Base-by-base conservation (phyloP, 768 basidiomycete genomes). In the Lentinula sp. region DNA sequence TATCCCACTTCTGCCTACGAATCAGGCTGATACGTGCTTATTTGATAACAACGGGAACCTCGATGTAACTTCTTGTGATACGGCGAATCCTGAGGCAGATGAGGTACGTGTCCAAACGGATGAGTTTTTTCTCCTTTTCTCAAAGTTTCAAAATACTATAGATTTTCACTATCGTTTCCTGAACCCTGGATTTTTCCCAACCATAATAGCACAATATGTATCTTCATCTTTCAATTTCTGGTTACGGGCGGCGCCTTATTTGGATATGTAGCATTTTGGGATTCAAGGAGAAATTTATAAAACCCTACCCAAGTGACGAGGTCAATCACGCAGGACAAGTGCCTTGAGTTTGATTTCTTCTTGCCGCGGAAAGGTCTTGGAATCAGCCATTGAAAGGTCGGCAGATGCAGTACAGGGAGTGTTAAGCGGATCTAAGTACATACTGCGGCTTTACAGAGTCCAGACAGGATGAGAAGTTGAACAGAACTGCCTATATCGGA, bases 1-100 rank as follows among this genome's bases (percentile, higher is more conserved):
- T 18, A 42, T 63, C 39, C 52, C 65, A 0, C 67, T 68, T 28
- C 63, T 54, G 4, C 67, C 67, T 1, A 62, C 48, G 8, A 60
- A 52, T 16, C 32, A 49, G n/a, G 45, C 35, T 6, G 40, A 60
- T 49, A 60, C 59, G 18, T 60, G 59, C 59, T 50, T 60, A 34
- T 51, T 60, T 34, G 46, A 60, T 39, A 60, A 60, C 23, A 60
- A 52, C 59, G 59, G 59, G 10, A 50, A 51, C n/a, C 59, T 60
- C 4, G 59, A 60, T 32, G 59, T 23, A 11, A 32, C 16, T n/a
- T 23, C 46, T 49, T 60, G 59, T 40, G 39, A 60, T 52, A 60
- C 59, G 10, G 37, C 59, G 6, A 52, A 32, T n/a, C 59, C 50
- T 49, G 48, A 28, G 8, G n/a, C 37, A 2, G 50, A 60, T 15